These are phyloP conservation scores for Coemansia brasiliensis DNA, from an alignment of 192 early-diverging fungal genomes.

Conservation along the genomic window DNA sequence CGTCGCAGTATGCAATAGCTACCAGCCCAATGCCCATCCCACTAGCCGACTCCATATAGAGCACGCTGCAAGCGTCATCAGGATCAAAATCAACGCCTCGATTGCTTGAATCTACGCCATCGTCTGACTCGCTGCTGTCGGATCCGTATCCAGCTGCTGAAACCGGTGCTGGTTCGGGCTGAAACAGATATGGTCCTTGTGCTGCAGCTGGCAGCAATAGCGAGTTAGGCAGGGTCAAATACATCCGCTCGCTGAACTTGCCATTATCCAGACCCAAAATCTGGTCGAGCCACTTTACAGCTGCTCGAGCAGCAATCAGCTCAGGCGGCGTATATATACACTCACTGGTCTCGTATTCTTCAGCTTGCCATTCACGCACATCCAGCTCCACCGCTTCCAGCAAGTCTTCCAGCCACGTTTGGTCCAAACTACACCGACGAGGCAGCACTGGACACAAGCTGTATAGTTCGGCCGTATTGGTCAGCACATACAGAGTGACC, in stretches of 20 bases:
- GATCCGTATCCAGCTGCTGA: constrained; percentile 12
- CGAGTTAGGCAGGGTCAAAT: constrained; percentile 20
- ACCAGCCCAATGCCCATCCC: constrained; percentile 55
- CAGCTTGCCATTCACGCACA: constrained; percentile 53
- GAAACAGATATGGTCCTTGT: constrained; percentile 55
- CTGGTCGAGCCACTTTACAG: constrained; percentile 28
- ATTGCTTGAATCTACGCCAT: constrained; percentile 1
- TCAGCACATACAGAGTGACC: constrained; percentile 68
- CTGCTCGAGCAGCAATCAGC: constrained; percentile 37
- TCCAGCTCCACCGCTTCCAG: constrained; percentile 39
- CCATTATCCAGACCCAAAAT: constrained; percentile 19
- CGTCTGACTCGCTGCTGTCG: constrained; percentile 16
- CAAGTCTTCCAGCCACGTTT: constrained; percentile 36
- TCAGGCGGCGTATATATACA: constrained; percentile 40
- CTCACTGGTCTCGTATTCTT: constrained; percentile 40
- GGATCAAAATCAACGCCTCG: constrained; percentile 13
- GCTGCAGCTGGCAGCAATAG: constrained; percentile 18
- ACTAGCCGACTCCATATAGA: constrained; percentile 44
- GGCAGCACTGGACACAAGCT: constrained; percentile 80
- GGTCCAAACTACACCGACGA: constrained; percentile 33
- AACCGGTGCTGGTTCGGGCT: constrained; percentile 47
- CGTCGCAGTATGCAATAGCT: constrained; percentile 61
- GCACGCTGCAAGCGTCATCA: constrained; percentile 45
- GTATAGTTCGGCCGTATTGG: constrained; percentile 70
- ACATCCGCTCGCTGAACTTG: constrained; percentile 20